Conservation (phyloP, 106 monocot genomes). For the Allium cepa region DNA sequence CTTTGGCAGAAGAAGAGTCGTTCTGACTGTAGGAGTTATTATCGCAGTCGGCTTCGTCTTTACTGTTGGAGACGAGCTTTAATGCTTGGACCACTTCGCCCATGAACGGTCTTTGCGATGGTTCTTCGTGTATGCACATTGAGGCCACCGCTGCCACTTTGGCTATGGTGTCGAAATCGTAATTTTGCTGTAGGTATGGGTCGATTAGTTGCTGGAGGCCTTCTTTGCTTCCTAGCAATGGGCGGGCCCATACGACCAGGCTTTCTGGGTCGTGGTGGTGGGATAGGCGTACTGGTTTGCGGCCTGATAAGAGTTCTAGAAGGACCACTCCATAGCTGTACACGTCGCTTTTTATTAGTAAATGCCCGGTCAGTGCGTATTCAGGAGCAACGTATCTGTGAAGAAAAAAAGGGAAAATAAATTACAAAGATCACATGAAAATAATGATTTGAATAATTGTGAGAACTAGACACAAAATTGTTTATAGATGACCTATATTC, state of each 20-base stretch:
- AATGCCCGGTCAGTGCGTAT: slow-evolving; percentile 97
- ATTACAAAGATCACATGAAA: background rate
- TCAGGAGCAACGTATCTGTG: slow-evolving; percentile 95
- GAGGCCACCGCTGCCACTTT: slow-evolving; percentile 83
- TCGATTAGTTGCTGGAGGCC: slow-evolving; percentile 73
- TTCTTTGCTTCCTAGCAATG: slow-evolving; percentile 60
- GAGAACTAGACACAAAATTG: background rate
- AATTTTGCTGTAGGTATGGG: slow-evolving; percentile 46
- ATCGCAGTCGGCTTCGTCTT: slow-evolving; percentile 14
- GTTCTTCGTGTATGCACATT: slow-evolving; percentile 74
- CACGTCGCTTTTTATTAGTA: slow-evolving; percentile 92
- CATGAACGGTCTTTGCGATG: slow-evolving; percentile 88
- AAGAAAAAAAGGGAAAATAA: background rate
- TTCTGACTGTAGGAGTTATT: slow-evolving; percentile 25
- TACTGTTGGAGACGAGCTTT: slow-evolving; percentile 49
- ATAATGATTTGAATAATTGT: background rate
- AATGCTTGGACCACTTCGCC: slow-evolving; percentile 93
- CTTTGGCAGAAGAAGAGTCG: slow-evolving; percentile 13
- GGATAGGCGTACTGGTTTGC: slow-evolving; percentile 77
- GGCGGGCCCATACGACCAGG: slow-evolving; percentile 86
- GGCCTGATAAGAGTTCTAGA: slow-evolving; percentile 81
- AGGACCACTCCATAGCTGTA: slow-evolving; percentile 96
- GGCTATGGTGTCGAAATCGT: slow-evolving; percentile 51
- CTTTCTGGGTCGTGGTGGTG: slow-evolving; percentile 64
- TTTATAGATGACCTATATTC: background rate